These are phyloP conservation scores for Aspergillus novoparasiticus DNA, from an alignment of 2,329 filamentous ascomycete genomes.

Conservation along the genomic window DNA sequence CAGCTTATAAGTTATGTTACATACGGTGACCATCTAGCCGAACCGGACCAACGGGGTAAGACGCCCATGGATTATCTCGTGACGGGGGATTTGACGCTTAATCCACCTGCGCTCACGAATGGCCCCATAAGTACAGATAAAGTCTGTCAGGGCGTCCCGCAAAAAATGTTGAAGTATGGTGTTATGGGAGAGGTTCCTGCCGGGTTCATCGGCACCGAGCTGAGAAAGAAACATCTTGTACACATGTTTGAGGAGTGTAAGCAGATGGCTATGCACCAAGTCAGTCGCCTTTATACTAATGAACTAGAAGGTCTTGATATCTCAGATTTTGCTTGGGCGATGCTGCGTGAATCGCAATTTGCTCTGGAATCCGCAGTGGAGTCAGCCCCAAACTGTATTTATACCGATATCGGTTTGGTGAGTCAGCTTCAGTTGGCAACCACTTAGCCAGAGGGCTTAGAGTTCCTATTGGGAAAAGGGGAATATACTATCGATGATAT, in stretches of 20 bases:
- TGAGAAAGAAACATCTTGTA: not conserved
- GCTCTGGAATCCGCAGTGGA: not conserved
- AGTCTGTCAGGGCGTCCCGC: not conserved
- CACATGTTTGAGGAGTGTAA: not conserved
- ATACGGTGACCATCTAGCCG: not conserved
- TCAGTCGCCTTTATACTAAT: not conserved
- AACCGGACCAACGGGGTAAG: not conserved
- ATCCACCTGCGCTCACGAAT: accelerated
- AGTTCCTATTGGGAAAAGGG: not conserved
- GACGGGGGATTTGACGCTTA: accelerated
- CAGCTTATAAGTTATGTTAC: not conserved
- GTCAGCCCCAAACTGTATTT: not conserved
- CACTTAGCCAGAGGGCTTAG: not conserved
- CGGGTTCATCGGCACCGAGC: not conserved
- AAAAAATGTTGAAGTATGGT: not conserved
- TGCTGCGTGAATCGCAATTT: not conserved
- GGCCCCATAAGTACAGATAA: not conserved
- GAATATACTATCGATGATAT: not conserved
- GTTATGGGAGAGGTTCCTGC: not conserved
- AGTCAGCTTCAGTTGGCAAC: not conserved
- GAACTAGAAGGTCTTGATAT: not conserved
- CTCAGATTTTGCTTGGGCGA: not conserved
- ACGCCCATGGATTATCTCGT: not conserved
- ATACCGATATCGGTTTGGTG: accelerated
- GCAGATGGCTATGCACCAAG: not conserved